Conservation (phyloP, 1,139 yeast genomes). For the Debaryomyces subglobosus region DNA sequence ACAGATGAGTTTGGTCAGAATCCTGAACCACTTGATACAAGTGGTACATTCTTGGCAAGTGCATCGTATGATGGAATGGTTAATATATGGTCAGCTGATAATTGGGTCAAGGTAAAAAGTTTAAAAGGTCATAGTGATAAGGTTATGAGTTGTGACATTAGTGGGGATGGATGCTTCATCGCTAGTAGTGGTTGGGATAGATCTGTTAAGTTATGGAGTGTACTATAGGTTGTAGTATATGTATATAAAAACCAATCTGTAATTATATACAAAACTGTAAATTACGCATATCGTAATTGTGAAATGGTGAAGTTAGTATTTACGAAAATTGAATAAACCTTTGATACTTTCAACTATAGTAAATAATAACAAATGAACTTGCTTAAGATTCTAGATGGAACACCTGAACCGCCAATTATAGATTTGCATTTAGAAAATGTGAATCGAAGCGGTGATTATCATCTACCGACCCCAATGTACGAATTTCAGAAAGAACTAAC, state of each 20-base stretch:
- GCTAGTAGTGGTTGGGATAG: slow-evolving; percentile 87
- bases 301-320: not conserved
- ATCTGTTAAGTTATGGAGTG: slow-evolving; percentile 63
- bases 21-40: slow-evolving; percentile 22
- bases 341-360: not conserved
- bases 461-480: slow-evolving; percentile 83
- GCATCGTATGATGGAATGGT: slow-evolving; percentile 73
- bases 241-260: slow-evolving; percentile 1
- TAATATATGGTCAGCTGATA: slow-evolving; percentile 70
- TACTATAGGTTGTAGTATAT: not conserved
- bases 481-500: slow-evolving; percentile 87
- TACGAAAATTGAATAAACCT: not conserved
- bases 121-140: slow-evolving; percentile 70
- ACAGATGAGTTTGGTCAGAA: slow-evolving; percentile 33
- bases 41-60: slow-evolving; percentile 58
- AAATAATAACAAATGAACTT: slow-evolving; percentile 59
- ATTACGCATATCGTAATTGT: not conserved
- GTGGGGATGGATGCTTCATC: slow-evolving; percentile 43
- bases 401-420: slow-evolving; percentile 81
- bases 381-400: slow-evolving; percentile 73
- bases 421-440: slow-evolving; percentile 46
- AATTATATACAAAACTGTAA: slow-evolving; percentile 1
- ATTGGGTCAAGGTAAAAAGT: slow-evolving; percentile 62
- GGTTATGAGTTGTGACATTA: slow-evolving; percentile 70
- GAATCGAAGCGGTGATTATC: slow-evolving; percentile 67